Conservation (phyloP, 306 rosid genomes). For the Trifolium repens region DNA sequence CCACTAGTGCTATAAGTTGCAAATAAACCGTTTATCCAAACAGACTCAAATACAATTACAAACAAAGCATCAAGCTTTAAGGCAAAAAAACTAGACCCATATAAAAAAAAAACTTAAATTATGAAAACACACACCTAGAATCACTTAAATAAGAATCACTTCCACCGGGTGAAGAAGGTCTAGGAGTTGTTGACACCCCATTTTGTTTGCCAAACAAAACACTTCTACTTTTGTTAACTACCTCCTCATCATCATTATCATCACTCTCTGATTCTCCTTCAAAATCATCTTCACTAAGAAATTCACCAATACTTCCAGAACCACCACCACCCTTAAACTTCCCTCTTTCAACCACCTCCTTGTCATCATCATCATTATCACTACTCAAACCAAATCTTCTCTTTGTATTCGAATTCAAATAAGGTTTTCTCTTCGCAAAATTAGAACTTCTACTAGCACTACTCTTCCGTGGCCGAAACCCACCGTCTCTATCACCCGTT, state of each 20-base stretch:
- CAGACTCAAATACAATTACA: neutral
- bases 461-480: slow-evolving; percentile 29
- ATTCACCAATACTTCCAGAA: neutral
- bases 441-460: slow-evolving; percentile 38
- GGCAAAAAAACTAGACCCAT: neutral
- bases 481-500: neutral
- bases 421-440: slow-evolving; percentile 44
- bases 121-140: slow-evolving; percentile 54
- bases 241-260: slow-evolving; percentile 38
- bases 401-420: slow-evolving; percentile 29
- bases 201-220: slow-evolving; percentile 53
- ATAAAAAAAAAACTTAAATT: neutral
- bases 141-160: slow-evolving; percentile 83
- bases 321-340: slow-evolving; percentile 23
- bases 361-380: slow-evolving; percentile 48
- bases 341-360: slow-evolving; percentile 28
- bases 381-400: slow-evolving; percentile 43
- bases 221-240: slow-evolving; percentile 50
- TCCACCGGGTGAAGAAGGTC: slow-evolving; percentile 49
- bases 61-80: neutral
- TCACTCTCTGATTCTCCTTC: slow-evolving; percentile 30
- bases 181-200: slow-evolving; percentile 40
- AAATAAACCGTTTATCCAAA: no score
- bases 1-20: no score
- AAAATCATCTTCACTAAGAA: slow-evolving; percentile 1